Conservation (phyloP, 176 grass and related monocot genomes). For the Carex pumila region DNA sequence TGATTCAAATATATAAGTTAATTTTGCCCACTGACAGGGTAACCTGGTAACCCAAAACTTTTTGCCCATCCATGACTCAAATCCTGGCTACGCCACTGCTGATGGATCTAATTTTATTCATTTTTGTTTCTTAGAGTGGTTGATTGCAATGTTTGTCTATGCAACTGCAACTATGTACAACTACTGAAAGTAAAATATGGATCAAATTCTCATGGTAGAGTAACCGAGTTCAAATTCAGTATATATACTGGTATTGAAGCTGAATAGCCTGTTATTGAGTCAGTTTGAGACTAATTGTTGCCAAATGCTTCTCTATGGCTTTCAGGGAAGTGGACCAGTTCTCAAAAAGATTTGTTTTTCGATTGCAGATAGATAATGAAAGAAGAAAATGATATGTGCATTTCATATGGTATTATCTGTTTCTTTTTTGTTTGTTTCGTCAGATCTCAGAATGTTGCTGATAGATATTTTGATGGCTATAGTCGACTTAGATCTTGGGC, state of each 20-base stretch:
- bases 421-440: neutral
- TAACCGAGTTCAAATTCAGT: neutral
- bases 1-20: too few species aligned
- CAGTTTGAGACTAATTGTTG: neutral
- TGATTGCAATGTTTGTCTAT: neutral
- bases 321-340: neutral
- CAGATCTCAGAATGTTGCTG: slow-evolving; percentile 61
- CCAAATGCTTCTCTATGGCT: neutral
- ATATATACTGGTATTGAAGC: neutral
- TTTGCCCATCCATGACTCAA: too few species aligned
- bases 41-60: too few species aligned
- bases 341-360: neutral
- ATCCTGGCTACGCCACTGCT: too few species aligned
- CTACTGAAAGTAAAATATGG: too few species aligned
- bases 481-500: slow-evolving; percentile 76
- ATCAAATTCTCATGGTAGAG: neutral
- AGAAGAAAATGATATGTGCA: neutral
- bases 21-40: too few species aligned
- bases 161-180: neutral
- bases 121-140: neutral
- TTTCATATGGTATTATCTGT: neutral
- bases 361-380: slow-evolving; percentile 3
- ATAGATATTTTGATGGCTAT: slow-evolving; percentile 70
- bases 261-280: neutral
- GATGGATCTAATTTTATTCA: neutral